Percentiles rank a stretch among this genome's conserved stretches.
These are phyloP conservation scores for Aspergillus sojae DNA, from an alignment of 2,329 filamentous ascomycete species.

Conservation along the genomic window DNA sequence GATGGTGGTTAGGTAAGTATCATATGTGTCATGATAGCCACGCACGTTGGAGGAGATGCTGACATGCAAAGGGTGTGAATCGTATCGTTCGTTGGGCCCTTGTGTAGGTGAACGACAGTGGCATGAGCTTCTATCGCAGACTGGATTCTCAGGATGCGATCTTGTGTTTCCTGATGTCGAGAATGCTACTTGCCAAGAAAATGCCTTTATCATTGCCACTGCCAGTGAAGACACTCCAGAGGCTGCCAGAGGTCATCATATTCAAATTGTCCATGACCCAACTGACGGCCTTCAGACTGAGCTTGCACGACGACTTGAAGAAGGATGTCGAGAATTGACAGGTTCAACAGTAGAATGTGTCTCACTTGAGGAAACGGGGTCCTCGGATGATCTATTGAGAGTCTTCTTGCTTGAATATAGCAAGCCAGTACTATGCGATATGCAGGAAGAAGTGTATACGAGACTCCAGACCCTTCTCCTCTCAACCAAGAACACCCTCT, in stretches of 20 bases:
- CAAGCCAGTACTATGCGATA: not conserved
- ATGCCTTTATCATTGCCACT: not conserved
- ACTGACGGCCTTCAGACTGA: not conserved
- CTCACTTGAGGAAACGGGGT: not conserved
- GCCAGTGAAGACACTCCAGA: not conserved
- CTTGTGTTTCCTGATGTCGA: conserved; percentile 19
- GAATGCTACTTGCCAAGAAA: conserved; percentile 11
- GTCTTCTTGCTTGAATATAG: conserved; percentile 1
- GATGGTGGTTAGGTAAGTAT: conserved; percentile 18
- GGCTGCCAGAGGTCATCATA: not conserved
- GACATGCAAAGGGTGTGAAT: conserved; percentile 8
- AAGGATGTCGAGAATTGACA: not conserved
- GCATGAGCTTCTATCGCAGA: conserved; percentile 12
- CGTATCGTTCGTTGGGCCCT: conserved; percentile 12
- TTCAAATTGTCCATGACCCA: not conserved
- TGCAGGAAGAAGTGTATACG: not conserved
- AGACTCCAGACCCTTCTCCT: not conserved
- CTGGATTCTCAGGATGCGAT: conserved; percentile 22
- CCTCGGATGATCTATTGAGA: not conserved
- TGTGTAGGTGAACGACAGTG: conserved; percentile 12
- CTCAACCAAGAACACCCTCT: not conserved
- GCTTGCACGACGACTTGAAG: not conserved
- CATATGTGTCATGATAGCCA: not conserved
- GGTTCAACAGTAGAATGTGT: not conserved
- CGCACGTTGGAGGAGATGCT: not conserved